These are phyloP conservation scores for Kalanchoe fedtschenkoi DNA, from an alignment of 164 flowering plant species.

Conservation along the genomic window DNA sequence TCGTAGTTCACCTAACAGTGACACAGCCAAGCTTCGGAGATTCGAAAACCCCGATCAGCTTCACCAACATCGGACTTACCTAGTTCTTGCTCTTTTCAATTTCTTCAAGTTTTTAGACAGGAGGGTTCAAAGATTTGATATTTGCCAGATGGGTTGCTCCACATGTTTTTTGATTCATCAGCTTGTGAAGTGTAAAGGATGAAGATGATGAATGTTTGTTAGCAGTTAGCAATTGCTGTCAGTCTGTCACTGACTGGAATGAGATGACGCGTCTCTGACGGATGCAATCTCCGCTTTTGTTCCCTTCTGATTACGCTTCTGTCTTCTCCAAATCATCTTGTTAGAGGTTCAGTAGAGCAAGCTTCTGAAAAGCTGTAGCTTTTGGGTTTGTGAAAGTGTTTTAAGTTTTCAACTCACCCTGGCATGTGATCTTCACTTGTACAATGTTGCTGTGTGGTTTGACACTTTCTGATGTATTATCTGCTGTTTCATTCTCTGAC, in stretches of 20 bases:
- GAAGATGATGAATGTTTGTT: background rate
- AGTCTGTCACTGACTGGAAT: background rate
- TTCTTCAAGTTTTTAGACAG: background rate
- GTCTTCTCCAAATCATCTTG: background rate
- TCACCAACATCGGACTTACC: background rate
- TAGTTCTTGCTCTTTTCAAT: background rate
- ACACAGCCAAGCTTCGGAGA: background rate
- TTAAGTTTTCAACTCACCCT: background rate
- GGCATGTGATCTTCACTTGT: background rate
- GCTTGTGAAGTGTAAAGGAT: background rate
- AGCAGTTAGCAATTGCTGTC: background rate
- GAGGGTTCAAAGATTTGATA: background rate
- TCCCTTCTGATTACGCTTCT: background rate
- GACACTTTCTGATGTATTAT: slow-evolving; percentile 3
- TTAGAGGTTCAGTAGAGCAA: background rate
- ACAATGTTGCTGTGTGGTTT: background rate
- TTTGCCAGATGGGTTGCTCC: background rate
- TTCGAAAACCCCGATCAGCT: background rate
- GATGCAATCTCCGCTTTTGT: background rate
- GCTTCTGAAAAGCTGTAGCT: background rate
- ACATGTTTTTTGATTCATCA: background rate
- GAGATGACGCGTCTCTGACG: background rate
- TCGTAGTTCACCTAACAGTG: background rate
- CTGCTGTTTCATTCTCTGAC: background rate
- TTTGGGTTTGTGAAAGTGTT: background rate